Evolutionary conservation across 306 rosid species (phyloP), one percentile per base, ranked within the genome.

Genomic region (Luffa acutangula): DNA sequence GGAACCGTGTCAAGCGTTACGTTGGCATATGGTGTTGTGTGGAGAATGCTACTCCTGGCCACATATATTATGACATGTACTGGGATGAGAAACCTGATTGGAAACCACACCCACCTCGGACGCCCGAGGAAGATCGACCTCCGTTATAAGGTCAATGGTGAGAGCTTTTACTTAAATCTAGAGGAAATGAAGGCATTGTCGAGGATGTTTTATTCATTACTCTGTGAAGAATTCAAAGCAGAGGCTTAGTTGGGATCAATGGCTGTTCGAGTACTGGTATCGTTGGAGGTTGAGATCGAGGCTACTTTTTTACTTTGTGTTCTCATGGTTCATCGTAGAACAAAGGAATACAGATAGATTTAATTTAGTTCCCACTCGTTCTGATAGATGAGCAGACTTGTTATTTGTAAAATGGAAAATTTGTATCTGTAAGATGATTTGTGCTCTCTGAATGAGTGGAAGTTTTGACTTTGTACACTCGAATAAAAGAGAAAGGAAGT

Each of bases 81-180:
- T 96, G 97, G 98, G 99, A 96, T 75, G 98, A 96, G 88, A 96
- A 91, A 80, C 99, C 96, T 13, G 92, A 83, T 58, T 96, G 99
- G 99, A 90, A 87, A 80, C 90, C 99, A 11, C 70, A 82, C 70
- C 98, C 98, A 12, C 99, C 99, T 80, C 98, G 88, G 82, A 85
- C 86, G 18, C 76, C 92, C 0, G 93, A 82, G 51, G 98, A 93
- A 57, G 99, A 96, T 82, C 99, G 88, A 82, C 99, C 97, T 52
- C 93, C 96, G 65, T 85, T 84, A 79, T 93, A 85, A 93, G 85
- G 41, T 77, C 77, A 41, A 83, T 48, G 69, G 25, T 31, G 12
- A 1, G 31, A 49, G 60, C 41, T 12, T 46, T 65, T 65, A 39
- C 15, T 34, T 15, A 34, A 52, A 53, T 75, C 42, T 75, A 39